Evolutionary conservation across 768 basidiomycete species (phyloP), one percentile per base, ranked within the genome.

Genomic region (Xerocomellus intermedius): DNA sequence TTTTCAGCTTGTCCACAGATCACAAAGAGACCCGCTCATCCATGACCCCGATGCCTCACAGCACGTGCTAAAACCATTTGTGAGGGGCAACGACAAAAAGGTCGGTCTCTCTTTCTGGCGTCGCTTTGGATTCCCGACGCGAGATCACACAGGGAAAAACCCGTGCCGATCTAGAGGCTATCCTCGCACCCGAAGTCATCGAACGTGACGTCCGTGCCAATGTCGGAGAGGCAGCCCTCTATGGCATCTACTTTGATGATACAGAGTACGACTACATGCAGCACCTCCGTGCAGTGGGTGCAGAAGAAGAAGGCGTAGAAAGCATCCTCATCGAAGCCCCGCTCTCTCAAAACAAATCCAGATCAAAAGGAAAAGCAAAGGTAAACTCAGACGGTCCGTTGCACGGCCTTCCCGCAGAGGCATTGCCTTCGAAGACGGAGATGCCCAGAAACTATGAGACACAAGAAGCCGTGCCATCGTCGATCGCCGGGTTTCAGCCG

Each of bases 231-330:
- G 97, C 97, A 0, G 77, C 89, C 7, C 68, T 84, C 9, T 95
- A 98, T 70, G 97, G 94, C 4, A 75, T 99, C 66, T 92, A 92
- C 74, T 98, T 84, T 73, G 94, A 98, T 74, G 95, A 99, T 67
- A 88, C 91, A 7, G 82, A 94, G 55, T 99, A 99, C 76, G 91
- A 99, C 73, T 99, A 99, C 76, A 94, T 98, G 91, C 89, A 95
- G 70, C 97, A 99, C 73, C 82, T 99, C 42, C 87, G 92, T 13
- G 63, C 82, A 2, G 83, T 91, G 47, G 92, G 91, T 4, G 64
- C 82, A 13, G 81, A 86, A 54, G 90, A 91, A 67, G 90, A 86
- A 42, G 89, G 90, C 12, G 84, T 89, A 8, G 92, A 94, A 37
- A 88, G 85, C 54, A 74, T 91, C 48, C 78, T 95, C 54, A 75